Evolutionary conservation across 192 early-diverging fungal species (phyloP), one percentile per base, ranked within the genome.

Genomic region (Spinellus fusiger): DNA sequence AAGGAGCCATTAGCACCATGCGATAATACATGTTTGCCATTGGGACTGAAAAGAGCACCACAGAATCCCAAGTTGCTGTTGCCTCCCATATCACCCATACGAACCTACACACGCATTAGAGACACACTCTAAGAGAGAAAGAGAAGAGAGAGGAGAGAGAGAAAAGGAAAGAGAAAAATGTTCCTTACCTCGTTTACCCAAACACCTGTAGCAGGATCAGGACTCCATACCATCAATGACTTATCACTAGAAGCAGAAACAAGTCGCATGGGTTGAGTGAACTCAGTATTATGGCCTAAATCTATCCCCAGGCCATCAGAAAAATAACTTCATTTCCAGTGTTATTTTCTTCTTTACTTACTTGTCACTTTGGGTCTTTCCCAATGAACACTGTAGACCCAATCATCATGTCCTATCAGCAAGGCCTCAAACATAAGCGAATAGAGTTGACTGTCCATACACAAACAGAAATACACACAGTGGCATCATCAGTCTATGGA

Each of bases 331-430:
- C n/a, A n/a, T n/a, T n/a, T n/a, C n/a, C n/a, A n/a, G n/a, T n/a
- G n/a, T n/a, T n/a, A n/a, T n/a, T n/a, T n/a, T n/a, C n/a, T n/a
- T n/a, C n/a, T n/a, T n/a, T n/a, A n/a, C n/a, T n/a, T 69, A 64
- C 75, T 73, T 15, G 63, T 54, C 4, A 71, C 35, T 4, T 20
- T 59, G 16, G 87, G 70, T 22, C 80, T 84, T 25, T 87, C 76
- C 95, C 94, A 98, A 34, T 76, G 61, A 46, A 91, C 85, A 32
- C 84, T 83, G 70, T 90, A 87, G 20, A 97, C 91, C 94, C 94
- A 96, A 59, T 93, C 94, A 59, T 98, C 96, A 69, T 98, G 96
- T 0, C 92, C 94, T 68, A 93, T 75, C n/a, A 98, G 76, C 16
- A 98, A 79, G 4, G 94, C 85, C 69, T 98, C 94, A 62, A 96